Conservation (phyloP, 2,329 filamentous ascomycete genomes). For the Xylaria sp. region DNA sequence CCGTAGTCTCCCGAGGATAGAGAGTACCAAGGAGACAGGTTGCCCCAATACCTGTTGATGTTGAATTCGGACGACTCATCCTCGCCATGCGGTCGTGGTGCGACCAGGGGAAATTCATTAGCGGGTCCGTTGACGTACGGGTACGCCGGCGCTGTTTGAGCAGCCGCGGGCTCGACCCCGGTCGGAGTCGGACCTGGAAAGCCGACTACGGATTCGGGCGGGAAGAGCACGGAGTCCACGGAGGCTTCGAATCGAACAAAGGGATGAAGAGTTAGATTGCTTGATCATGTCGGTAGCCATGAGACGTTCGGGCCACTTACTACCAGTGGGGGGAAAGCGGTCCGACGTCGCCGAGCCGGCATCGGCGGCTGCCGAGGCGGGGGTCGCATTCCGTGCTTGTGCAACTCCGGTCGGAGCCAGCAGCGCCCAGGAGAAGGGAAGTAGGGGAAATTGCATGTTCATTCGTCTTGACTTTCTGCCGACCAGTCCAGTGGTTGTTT, state of each 20-base stretch:
- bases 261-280: neutral
- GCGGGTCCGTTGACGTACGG: slow-evolving; percentile 33
- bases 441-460: slow-evolving; percentile 20
- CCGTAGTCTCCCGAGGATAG: slow-evolving; percentile 38
- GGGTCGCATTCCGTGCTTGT: slow-evolving; percentile 16
- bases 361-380: slow-evolving; percentile 15
- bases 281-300: neutral
- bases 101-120: slow-evolving; percentile 37
- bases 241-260: slow-evolving; percentile 26
- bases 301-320: slow-evolving; percentile 7
- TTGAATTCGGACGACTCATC: slow-evolving; percentile 30
- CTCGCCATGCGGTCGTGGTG: slow-evolving; percentile 31
- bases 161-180: slow-evolving; percentile 34
- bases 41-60: slow-evolving; percentile 39
- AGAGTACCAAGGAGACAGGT: slow-evolving; percentile 40
- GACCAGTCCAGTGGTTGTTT: slow-evolving; percentile 1
- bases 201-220: slow-evolving; percentile 35
- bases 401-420: slow-evolving; percentile 14
- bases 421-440: slow-evolving; percentile 15
- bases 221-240: slow-evolving; percentile 35
- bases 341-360: slow-evolving; percentile 22
- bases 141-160: slow-evolving; percentile 34
- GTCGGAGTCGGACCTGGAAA: slow-evolving; percentile 34
- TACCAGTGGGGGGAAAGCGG: slow-evolving; percentile 19
- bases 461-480: neutral